phyloP scores from a whole-genome alignment of 2,329 filamentous ascomycete genomes.

The Clarireedia paspali region DNA sequence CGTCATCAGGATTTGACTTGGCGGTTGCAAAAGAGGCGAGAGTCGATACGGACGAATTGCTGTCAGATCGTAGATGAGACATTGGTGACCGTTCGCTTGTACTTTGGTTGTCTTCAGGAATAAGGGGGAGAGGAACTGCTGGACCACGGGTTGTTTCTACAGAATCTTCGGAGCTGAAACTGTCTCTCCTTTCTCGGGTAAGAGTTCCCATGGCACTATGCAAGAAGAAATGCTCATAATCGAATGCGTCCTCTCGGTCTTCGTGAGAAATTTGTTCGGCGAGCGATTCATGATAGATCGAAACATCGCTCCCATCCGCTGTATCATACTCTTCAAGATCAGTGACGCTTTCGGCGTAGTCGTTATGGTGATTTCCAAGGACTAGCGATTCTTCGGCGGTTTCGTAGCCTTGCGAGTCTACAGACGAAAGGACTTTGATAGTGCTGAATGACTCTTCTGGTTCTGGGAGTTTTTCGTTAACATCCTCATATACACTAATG shows the following conservation, averaged over 20 bases:
- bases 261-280: constrained; percentile 69
- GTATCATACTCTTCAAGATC: constrained; percentile 38
- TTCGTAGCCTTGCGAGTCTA: not conserved
- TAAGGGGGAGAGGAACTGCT: constrained; percentile 8
- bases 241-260: constrained; percentile 89
- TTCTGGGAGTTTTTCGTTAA: constrained; percentile 13
- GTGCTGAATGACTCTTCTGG: not conserved
- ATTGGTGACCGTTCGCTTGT: constrained; percentile 16
- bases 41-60: constrained; percentile 53
- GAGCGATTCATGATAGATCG: constrained; percentile 54
- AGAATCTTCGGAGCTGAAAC: constrained; percentile 52
- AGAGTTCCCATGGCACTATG: constrained; percentile 85
- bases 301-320: constrained; percentile 50
- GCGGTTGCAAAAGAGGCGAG: constrained; percentile 57
- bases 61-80: constrained; percentile 42
- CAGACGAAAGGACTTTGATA: not conserved
- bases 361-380: constrained; percentile 14
- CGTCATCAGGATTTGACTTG: constrained; percentile 39
- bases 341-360: constrained; percentile 31
- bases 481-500: constrained; percentile 27
- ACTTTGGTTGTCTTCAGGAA: not conserved
- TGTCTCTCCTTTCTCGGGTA: constrained; percentile 43
- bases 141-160: constrained; percentile 51
- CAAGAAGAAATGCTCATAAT: constrained; percentile 93
- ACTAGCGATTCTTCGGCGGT: constrained; percentile 2